These are phyloP conservation scores for Beta vulgaris DNA, from an alignment of 148 eudicot species.

Conservation along the genomic window DNA sequence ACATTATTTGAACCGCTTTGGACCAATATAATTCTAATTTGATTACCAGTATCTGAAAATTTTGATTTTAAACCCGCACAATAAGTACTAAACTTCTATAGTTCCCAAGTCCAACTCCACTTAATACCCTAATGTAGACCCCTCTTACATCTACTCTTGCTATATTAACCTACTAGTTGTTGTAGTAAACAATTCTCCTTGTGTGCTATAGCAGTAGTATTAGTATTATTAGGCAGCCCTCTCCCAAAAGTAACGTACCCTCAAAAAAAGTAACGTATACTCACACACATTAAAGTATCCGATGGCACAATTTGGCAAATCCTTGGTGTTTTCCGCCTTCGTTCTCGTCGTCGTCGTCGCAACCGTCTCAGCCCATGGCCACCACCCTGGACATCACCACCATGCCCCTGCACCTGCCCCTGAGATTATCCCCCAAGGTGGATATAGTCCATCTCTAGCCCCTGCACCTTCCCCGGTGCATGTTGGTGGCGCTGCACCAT, in stretches of 20 bases:
- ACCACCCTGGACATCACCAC: slow-evolving; percentile 1
- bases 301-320: slow-evolving; percentile 10
- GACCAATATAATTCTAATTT: no score
- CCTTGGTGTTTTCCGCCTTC: not conserved
- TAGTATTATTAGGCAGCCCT: not conserved
- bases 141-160: not conserved
- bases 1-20: no score
- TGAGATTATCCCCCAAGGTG: not conserved
- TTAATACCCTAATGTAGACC: not conserved
- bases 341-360: not conserved
- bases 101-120: slow-evolving; percentile 4
- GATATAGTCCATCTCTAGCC: slow-evolving; percentile 3
- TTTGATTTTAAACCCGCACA: no score
- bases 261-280: not conserved
- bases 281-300: no score
- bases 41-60: no score
- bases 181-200: not conserved
- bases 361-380: not conserved
- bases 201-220: no score
- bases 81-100: no score
- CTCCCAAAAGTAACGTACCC: not conserved
- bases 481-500: slow-evolving; percentile 1
- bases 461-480: slow-evolving; percentile 13
- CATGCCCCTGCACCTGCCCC: slow-evolving; percentile 19
- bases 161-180: no score